Base-by-base conservation (phyloP, 2,329 filamentous ascomycete genomes). In the Microsporum canis region DNA sequence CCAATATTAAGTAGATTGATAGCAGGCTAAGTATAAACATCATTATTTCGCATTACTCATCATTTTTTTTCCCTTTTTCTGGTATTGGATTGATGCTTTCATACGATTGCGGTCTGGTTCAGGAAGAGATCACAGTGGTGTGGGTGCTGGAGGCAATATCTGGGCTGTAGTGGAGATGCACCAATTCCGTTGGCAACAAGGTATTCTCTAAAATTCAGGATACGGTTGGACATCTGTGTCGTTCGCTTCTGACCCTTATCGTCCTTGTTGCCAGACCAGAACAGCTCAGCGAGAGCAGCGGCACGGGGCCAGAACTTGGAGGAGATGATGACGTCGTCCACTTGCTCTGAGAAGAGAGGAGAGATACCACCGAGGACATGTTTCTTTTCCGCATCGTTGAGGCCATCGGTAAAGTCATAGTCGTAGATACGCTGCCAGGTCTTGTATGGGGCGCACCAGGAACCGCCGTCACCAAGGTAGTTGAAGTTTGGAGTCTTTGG, bases 351-450 rank as follows among this genome's bases (percentile, higher is more conserved):
- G 77, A 78, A 83, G 2, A 83, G 73, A 0, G 80, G 79, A 0
- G 80, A 76, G 41, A 78, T 75, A 33, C 76, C 78, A n/a, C 81
- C 81, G 23, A 81, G 73, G 23, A 83, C 68, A 60, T 80, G 80
- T 56, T 73, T 71, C 41, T 76, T 76, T 65, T 83, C 75, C 0
- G 68, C 64, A 0, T 71, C 71, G 0, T 78, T 79, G 5, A 83
- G 75, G 64, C 77, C 78, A 53, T 69, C 63, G 0, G 79, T 79
- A 68, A 83, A 82, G 71, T 83, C 80, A 68, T 78, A 83, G 73
- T 81, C 75, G 71, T 83, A 83, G 70, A 83, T 82, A 57, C 80
- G 80, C 68, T 83, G 81, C 80, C 80, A 83, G 23, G 79, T 82
- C 69, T 83, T 83, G 75, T 82, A 83, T 0, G 81, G 81, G 0